These are phyloP conservation scores for Quercus gilva DNA, from an alignment of 306 rosid species.

Conservation along the genomic window DNA sequence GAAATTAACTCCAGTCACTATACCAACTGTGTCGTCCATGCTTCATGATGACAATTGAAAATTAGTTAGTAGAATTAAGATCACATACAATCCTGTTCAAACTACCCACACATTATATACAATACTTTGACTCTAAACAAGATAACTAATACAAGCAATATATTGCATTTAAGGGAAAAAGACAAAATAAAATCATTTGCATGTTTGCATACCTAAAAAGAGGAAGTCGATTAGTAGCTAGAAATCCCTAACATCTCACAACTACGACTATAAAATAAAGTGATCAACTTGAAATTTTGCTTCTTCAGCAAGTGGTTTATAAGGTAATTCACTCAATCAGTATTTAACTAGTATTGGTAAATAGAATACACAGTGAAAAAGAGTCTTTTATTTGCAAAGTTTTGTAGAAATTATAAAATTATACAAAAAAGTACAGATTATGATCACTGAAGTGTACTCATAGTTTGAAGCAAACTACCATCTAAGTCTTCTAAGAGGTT, in stretches of 20 bases:
- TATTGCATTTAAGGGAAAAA: not conserved
- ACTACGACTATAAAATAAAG: not conserved
- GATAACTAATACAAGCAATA: not conserved
- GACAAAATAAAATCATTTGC: too few species aligned
- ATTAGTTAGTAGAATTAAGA: slow-evolving; percentile 9
- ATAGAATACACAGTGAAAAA: not conserved
- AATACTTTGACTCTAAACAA: not conserved
- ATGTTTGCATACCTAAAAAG: not conserved
- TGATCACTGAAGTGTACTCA: not conserved
- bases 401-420: not conserved
- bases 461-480: not conserved
- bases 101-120: not conserved
- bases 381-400: not conserved
- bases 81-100: not conserved
- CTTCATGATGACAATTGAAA: slow-evolving; percentile 39
- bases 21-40: slow-evolving; percentile 60
- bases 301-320: not conserved
- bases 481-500: not conserved
- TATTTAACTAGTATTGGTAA: not conserved
- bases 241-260: not conserved
- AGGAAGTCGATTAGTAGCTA: not conserved
- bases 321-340: not conserved
- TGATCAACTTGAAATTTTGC: not conserved
- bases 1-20: slow-evolving; percentile 60
- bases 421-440: not conserved